phyloP scores from a whole-genome alignment of 1,284 basidiomycete genomes.

The Moniliella sp. region DNA sequence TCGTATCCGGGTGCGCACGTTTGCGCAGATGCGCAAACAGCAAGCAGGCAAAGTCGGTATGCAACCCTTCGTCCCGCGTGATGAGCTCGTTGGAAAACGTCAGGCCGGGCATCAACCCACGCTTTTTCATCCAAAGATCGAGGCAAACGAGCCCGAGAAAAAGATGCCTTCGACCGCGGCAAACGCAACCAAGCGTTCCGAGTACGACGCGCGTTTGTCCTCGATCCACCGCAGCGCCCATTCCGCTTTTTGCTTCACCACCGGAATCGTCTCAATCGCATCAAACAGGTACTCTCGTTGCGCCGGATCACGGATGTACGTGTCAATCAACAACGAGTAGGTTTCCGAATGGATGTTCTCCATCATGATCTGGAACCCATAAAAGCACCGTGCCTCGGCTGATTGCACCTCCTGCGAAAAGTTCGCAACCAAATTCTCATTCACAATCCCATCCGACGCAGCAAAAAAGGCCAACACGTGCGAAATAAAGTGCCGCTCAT shows the following conservation, averaged over 20 bases:
- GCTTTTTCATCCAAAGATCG: slow-evolving; percentile 99
- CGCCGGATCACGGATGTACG: slow-evolving; percentile 76
- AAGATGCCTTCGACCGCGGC: slow-evolving; percentile 98
- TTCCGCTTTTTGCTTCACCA: slow-evolving; percentile 33
- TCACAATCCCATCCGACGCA: slow-evolving; percentile 89
- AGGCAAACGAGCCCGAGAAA: slow-evolving; percentile 54
- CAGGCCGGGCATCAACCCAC: slow-evolving; percentile 88
- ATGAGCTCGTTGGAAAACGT: slow-evolving; percentile 75
- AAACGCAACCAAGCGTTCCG: slow-evolving; percentile 77
- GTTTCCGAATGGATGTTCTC: slow-evolving; percentile 92
- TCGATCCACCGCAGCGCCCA: slow-evolving; percentile 76
- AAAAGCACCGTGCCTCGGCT: slow-evolving; percentile 89
- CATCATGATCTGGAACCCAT: slow-evolving; percentile 99
- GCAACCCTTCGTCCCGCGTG: slow-evolving; percentile 88
- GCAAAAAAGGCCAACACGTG: slow-evolving; percentile 93
- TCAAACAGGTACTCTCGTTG: slow-evolving; percentile 74
- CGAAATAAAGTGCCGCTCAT: slow-evolving; percentile 84
- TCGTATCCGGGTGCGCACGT: slow-evolving; percentile 57
- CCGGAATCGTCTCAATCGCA: slow-evolving; percentile 53
- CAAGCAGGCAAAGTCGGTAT: slow-evolving; percentile 81
- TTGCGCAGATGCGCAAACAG: slow-evolving; percentile 65
- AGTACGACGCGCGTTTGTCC: slow-evolving; percentile 61
- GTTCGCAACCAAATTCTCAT: slow-evolving; percentile 83
- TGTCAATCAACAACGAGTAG: slow-evolving; percentile 90
- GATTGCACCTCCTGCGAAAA: slow-evolving; percentile 84